A percentile compares a stretch with the other conserved stretches of the same genome.
Evolutionary conservation across 495 filamentous ascomycete species (phyloP).

Genomic region (Friedmanniomyces endolithicus): DNA sequence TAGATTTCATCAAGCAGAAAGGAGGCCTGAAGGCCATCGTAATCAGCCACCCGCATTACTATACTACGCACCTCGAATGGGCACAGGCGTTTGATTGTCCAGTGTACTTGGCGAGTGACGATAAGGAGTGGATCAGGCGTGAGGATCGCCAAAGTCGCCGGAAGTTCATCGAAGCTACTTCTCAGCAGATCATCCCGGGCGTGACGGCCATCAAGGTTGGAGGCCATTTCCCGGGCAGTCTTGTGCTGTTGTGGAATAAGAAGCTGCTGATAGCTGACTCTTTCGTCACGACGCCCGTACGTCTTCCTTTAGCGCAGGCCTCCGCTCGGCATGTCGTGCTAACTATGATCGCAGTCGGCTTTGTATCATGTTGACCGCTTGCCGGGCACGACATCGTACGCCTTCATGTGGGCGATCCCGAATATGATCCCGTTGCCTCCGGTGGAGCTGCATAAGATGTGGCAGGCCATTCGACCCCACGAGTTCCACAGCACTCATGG

Average conservation of each 20-base stretch:
- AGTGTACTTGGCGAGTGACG: conserved; percentile 50
- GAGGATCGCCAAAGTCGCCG: conserved; percentile 26
- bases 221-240: conserved; percentile 62
- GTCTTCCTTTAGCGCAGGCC: conserved; percentile 10
- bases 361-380: conserved; percentile 37
- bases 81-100: conserved; percentile 48
- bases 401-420: conserved; percentile 70
- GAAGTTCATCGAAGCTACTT: conserved; percentile 30
- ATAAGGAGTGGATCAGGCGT: conserved; percentile 47
- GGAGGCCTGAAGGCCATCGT: conserved; percentile 61
- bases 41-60: conserved; percentile 72
- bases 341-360: conserved; percentile 19
- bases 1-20: conserved; percentile 29
- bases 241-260: conserved; percentile 46
- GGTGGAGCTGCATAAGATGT: conserved; percentile 40
- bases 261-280: conserved; percentile 61
- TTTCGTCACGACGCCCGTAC: conserved; percentile 51
- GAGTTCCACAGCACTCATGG: conserved; percentile 55
- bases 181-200: conserved; percentile 36
- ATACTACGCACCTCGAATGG: conserved; percentile 58
- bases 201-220: conserved; percentile 54
- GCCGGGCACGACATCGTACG: conserved; percentile 46
- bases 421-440: conserved; percentile 67
- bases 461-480: conserved; percentile 41
- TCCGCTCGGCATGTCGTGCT: too few species aligned